These are phyloP conservation scores for Fusarium sp. DNA, from an alignment of 2,329 filamentous ascomycete species.

Conservation along the genomic window DNA sequence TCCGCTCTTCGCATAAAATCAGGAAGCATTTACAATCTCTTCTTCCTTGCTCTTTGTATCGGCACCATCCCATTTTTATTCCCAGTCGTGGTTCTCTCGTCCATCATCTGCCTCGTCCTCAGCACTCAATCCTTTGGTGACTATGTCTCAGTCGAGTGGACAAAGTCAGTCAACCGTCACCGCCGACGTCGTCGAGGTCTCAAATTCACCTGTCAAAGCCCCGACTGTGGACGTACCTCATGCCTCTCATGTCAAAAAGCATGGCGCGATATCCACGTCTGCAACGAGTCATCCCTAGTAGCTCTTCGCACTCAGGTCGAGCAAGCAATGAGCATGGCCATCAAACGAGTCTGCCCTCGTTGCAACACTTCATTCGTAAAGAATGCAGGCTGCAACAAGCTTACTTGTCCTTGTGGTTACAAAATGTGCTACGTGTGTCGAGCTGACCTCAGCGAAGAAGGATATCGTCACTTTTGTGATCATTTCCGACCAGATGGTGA, in stretches of 20 bases:
- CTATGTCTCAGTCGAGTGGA: conserved; percentile 57
- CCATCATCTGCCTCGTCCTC: conserved; percentile 55
- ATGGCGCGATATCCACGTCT: conserved; percentile 89
- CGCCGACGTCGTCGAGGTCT: conserved; percentile 74
- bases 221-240: conserved; percentile 71
- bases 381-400: conserved; percentile 92
- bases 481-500: conserved; percentile 88
- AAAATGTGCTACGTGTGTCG: conserved; percentile 98
- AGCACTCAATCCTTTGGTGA: conserved; percentile 55
- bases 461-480: conserved; percentile 94
- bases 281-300: conserved; percentile 82
- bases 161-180: conserved; percentile 69
- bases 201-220: conserved; percentile 78
- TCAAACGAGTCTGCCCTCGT: conserved; percentile 92
- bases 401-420: conserved; percentile 94
- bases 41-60: conserved; percentile 62
- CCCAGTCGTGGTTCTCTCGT: conserved; percentile 58
- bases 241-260: conserved; percentile 83
- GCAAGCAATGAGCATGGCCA: conserved; percentile 88
- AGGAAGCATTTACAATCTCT: conserved; percentile 57
- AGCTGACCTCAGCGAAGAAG: conserved; percentile 73
- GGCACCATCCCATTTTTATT: conserved; percentile 64
- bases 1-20: conserved; percentile 64
- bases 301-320: conserved; percentile 90
- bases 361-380: conserved; percentile 95